Evolutionary conservation across 129 eudicot species (phyloP).

Genomic region (Saussurea involucrata): DNA sequence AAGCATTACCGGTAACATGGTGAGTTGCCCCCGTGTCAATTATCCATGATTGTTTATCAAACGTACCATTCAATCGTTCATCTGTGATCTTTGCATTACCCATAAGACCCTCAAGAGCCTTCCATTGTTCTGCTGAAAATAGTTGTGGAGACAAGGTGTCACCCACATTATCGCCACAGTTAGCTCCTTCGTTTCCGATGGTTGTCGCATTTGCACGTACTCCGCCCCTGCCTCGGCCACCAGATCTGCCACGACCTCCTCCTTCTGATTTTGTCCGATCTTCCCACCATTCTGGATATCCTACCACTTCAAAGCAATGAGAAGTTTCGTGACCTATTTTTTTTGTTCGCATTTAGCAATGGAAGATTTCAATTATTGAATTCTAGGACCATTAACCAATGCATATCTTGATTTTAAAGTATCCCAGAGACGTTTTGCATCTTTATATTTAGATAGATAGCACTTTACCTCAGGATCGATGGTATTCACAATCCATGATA

Average conservation of each 20-base stretch:
- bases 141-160: too few relatives aligned
- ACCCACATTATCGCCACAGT: too few relatives aligned
- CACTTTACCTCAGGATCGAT: background rate
- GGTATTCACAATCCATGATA: background rate
- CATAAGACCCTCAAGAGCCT: background rate
- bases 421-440: background rate
- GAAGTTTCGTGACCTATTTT: background rate
- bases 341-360: background rate
- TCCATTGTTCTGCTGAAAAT: background rate
- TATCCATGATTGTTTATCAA: background rate
- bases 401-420: background rate
- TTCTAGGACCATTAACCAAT: background rate
- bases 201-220: too few relatives aligned
- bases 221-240: too few relatives aligned
- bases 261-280: too few relatives aligned
- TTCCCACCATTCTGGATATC: background rate
- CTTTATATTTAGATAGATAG: background rate
- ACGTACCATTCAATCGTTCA: background rate
- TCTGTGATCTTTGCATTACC: background rate
- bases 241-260: too few relatives aligned
- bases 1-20: background rate
- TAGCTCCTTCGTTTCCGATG: too few relatives aligned
- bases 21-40: constrained; percentile 1
- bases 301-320: too few relatives aligned
- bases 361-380: background rate